phyloP scores from a whole-genome alignment of 495 filamentous ascomycete species.

The Aspergillus mulundensis region DNA sequence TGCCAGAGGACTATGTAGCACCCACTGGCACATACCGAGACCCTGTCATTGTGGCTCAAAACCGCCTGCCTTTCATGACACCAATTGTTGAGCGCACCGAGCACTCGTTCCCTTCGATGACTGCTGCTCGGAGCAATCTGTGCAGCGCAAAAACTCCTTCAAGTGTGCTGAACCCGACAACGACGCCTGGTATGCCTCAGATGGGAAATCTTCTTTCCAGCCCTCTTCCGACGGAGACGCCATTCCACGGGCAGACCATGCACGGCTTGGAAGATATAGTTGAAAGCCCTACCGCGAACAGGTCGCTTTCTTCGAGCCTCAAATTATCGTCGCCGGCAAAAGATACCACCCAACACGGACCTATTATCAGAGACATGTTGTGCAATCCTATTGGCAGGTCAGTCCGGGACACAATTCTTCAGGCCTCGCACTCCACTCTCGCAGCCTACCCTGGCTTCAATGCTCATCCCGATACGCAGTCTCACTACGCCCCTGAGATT shows the following conservation, averaged over 20 bases:
- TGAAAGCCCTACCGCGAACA: slow-evolving; percentile 50
- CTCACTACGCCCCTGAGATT: slow-evolving; percentile 65
- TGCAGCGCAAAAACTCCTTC: slow-evolving; percentile 73
- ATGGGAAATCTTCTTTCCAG: slow-evolving; percentile 37
- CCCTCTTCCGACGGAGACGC: slow-evolving; percentile 26
- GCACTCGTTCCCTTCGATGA: slow-evolving; percentile 66
- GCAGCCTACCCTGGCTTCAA: slow-evolving; percentile 72
- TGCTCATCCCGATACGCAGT: slow-evolving; percentile 56
- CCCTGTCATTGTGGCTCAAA: slow-evolving; percentile 71
- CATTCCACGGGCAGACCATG: slow-evolving; percentile 27
- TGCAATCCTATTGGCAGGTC: slow-evolving; percentile 83
- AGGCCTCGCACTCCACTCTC: slow-evolving; percentile 65
- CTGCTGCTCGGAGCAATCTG: slow-evolving; percentile 49
- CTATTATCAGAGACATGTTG: slow-evolving; percentile 72
- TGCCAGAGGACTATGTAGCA: slow-evolving; percentile 79
- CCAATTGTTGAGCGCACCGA: slow-evolving; percentile 96
- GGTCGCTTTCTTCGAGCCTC: slow-evolving; percentile 23
- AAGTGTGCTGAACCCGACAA: slow-evolving; percentile 24
- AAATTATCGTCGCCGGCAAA: slow-evolving; percentile 19
- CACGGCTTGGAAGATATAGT: slow-evolving; percentile 36
- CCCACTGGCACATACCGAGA: slow-evolving; percentile 73
- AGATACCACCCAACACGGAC: slow-evolving; percentile 36
- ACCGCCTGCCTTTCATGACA: slow-evolving; percentile 94
- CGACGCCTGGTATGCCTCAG: slow-evolving; percentile 26
- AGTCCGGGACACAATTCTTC: slow-evolving; percentile 69